Base-by-base conservation (phyloP, 2,329 filamentous ascomycete genomes). In the Ceratocystis diversiconidia region DNA sequence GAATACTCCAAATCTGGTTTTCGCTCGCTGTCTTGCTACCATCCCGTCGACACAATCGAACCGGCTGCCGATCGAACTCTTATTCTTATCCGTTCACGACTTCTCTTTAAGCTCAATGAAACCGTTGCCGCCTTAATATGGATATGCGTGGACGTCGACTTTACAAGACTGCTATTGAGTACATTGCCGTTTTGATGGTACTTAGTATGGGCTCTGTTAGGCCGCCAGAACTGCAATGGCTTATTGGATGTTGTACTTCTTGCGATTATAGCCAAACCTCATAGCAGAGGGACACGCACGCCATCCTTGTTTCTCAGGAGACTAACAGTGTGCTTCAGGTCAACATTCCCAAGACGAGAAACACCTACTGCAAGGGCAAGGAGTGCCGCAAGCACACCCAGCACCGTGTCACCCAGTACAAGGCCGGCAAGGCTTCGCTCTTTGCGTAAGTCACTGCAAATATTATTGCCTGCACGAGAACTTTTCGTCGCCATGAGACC, bases 311-410 rank as follows among this genome's bases (percentile, higher is more conserved):
- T 67, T 30, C 50, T 52, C 64, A 50, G 72, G 72, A 75, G 72
- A 76, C 73, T 71, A 66, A 69, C 70, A 67, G 66, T 67, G 67
- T 46, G 19, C 55, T 25, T 32, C 72, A 92, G 92, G 91, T 96
- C 84, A 96, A 96, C 89, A 89, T 96, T 83, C 91, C 92, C 77
- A 96, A 96, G 85, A 96, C 91, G 79, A 87, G 91, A 78, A 89
- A 90, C 83, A 96, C 92, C 79, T 96, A 91, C 84, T 95, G 90
- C 90, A 95, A 95, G 85, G 89, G 89, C 84, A 92, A 88, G 84
- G 86, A 90, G 76, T 95, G 91, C 89, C 85, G 84, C 76, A 90
- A 91, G 82, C 89, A 92, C 85, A 90, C 87, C 76, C 86, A 90
- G 79, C 88, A 92, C 85, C 90, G 90, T 83, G 89, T 94, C 77